Evolutionary conservation across 1,284 basidiomycete genomes (phyloP), one percentile per base, ranked within the genome.

Genomic region (Exobasidium cylindrosporum): DNA sequence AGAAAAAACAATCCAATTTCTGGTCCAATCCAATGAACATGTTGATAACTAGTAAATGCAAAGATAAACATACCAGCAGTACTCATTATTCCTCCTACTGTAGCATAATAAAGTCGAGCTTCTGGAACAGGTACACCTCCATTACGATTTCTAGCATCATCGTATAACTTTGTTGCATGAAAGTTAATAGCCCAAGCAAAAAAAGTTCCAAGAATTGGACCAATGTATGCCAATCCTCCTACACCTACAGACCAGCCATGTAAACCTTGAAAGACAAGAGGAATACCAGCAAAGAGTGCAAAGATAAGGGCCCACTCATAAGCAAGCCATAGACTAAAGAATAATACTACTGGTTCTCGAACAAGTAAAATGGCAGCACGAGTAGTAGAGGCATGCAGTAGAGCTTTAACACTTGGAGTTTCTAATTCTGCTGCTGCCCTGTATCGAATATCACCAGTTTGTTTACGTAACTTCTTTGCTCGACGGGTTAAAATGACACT

Each of bases 371-470:
- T 61, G 50, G 78, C 61, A 11, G 79, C 76, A 23, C 76, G 68
- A 21, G 74, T 73, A 52, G 70, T 78, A 1, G 79, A 78, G 11
- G 67, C 68, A 47, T 69, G 67, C 45, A 80, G 62, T 1, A 81
- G 63, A 28, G 71, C 70, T 65, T 75, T 78, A 68, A 79, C 64
- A 24, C 65, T 67, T 24, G 75, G 73, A 30, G 72, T 67, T 63
- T 81, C 80, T 56, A 80, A 76, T 60, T 81, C 80, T 29, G 72
- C 66, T 3, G 74, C 72, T 1, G 79, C 67, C 4, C 78, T 69
- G 69, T 74, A 79, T 58, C 75, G 66, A 55, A 74, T 68, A 52
- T 74, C 72, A 7, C 76, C 77, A 2, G 77, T 80, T 64, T 78
- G 67, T 54, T 78, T 76, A 29, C 77, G 62, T 21, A 80, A 65